These are phyloP conservation scores for Penicillium argentinense DNA, from an alignment of 495 filamentous ascomycete genomes.

Conservation along the genomic window DNA sequence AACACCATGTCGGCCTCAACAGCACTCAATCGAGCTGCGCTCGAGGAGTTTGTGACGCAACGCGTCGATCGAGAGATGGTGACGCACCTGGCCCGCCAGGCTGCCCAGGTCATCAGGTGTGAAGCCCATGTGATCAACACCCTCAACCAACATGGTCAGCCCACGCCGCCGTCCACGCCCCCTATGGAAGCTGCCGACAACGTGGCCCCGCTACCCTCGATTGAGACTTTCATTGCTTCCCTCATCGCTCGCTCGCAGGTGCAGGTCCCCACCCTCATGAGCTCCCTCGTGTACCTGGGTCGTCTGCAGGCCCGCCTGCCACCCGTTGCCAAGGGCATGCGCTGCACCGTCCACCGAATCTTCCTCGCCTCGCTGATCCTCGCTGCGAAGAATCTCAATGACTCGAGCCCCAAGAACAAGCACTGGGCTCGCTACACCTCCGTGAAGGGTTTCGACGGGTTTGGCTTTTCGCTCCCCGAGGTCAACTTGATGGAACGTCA, in stretches of 20 bases:
- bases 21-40: slow-evolving; percentile 74
- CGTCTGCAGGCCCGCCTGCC: slow-evolving; percentile 81
- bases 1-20: slow-evolving; percentile 59
- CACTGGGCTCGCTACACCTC: slow-evolving; percentile 93
- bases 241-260: slow-evolving; percentile 92
- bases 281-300: slow-evolving; percentile 86
- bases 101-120: slow-evolving; percentile 86
- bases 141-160: slow-evolving; percentile 59
- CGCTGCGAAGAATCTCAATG: slow-evolving; percentile 77
- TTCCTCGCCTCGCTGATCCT: slow-evolving; percentile 79
- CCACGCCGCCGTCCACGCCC: slow-evolving; percentile 66
- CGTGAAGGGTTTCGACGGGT: slow-evolving; percentile 72
- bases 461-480: slow-evolving; percentile 90
- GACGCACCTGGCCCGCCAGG: slow-evolving; percentile 76
- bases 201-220: slow-evolving; percentile 62
- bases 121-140: slow-evolving; percentile 54
- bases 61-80: slow-evolving; percentile 86
- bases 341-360: slow-evolving; percentile 91
- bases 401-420: slow-evolving; percentile 99
- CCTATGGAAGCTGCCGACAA: slow-evolving; percentile 51
- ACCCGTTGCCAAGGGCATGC: slow-evolving; percentile 93
- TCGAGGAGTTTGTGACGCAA: slow-evolving; percentile 84
- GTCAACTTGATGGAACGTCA: slow-evolving; percentile 99
- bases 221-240: slow-evolving; percentile 88
- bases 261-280: slow-evolving; percentile 96